Base-by-base conservation (phyloP, 805 yeast genomes). In the Cephaloascus albidus region DNA sequence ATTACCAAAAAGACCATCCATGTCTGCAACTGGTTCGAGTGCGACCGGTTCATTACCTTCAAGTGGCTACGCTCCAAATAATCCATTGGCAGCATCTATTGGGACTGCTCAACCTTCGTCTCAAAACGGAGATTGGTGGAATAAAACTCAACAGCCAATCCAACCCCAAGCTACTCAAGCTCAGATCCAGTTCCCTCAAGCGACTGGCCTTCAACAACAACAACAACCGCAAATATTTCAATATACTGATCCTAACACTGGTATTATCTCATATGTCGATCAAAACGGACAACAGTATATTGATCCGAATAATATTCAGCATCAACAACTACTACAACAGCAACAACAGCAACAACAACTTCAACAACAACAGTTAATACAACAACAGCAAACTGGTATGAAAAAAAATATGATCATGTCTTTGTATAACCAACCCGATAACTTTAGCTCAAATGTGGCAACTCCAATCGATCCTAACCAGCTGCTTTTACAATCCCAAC, bases 171-270 rank as follows among this genome's bases (percentile, higher is more conserved):
- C 48, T n/a, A 39, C 45, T 2, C 49, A 33, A 26, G 48, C 52
- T 16, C 51, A 45, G 36, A 54, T n/a, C n/a, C n/a, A n/a, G n/a
- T n/a, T n/a, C n/a, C 28, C 45, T 18, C 49, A 31, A 39, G 48
- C 43, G 43, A 61, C 50, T 10, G n/a, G n/a, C n/a, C n/a, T n/a
- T n/a, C n/a, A n/a, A n/a, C 52, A 46, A 5, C 51, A 42, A 52
- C 61, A 30, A 41, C 61, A 44, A 60, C 73, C 56, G 38, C 82
- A 65, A 55, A 77, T 68, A 57, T 82, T 61, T 49, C 90, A 81
- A 51, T 83, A 78, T 52, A 68, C 81, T 17, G 89, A 83, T 48
- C 87, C 88, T 2, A 62, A 71, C 5, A 80, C 87, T 0, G 89
- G 90, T 10, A 71, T 76, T 36, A 58, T 81, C 3, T 69, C 74